Percentiles rank a stretch among this genome's conserved stretches.
Evolutionary conservation across 1,284 basidiomycete genomes (phyloP).

Genomic region (Tausonia pullulans): DNA sequence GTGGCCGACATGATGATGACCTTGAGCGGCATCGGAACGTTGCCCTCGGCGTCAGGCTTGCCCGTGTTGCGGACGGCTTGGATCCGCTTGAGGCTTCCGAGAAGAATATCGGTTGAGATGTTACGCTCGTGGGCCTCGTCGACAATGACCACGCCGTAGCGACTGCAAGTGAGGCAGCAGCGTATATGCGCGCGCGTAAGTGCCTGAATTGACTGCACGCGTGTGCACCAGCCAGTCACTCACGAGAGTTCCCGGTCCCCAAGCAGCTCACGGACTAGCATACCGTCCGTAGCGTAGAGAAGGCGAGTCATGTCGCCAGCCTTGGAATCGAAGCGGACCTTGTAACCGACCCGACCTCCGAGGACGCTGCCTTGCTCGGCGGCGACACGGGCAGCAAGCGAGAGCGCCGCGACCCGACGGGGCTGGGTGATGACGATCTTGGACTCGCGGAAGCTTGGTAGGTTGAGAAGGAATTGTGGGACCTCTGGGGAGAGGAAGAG

Average conservation of each 20-base stretch:
- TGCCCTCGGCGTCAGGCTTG: neutral
- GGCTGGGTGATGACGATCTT: constrained; percentile 86
- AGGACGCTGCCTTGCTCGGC: constrained; percentile 62
- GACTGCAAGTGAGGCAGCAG: constrained; percentile 41
- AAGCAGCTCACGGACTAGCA: constrained; percentile 83
- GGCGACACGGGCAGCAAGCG: constrained; percentile 80
- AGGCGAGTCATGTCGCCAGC: constrained; percentile 55
- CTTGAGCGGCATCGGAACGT: constrained; percentile 46
- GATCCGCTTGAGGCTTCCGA: constrained; percentile 83
- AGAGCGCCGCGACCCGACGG: constrained; percentile 83
- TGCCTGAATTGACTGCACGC: neutral
- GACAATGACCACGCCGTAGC: constrained; percentile 81
- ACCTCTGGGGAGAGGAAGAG: constrained; percentile 47
- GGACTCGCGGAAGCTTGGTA: constrained; percentile 42
- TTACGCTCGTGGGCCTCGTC: constrained; percentile 98
- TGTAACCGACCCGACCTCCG: constrained; percentile 76
- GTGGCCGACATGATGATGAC: constrained; percentile 97
- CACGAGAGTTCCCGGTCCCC: constrained; percentile 41
- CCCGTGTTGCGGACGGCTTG: constrained; percentile 31
- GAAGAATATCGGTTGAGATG: constrained; percentile 84
- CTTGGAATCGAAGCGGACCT: constrained; percentile 89
- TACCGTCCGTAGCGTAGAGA: constrained; percentile 94
- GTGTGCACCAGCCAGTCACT: neutral
- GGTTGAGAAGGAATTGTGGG: constrained; percentile 69
- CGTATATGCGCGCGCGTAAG: too few species aligned